Base-by-base conservation (phyloP, 345 rosid genomes). In the Dipteronia sinensis region DNA sequence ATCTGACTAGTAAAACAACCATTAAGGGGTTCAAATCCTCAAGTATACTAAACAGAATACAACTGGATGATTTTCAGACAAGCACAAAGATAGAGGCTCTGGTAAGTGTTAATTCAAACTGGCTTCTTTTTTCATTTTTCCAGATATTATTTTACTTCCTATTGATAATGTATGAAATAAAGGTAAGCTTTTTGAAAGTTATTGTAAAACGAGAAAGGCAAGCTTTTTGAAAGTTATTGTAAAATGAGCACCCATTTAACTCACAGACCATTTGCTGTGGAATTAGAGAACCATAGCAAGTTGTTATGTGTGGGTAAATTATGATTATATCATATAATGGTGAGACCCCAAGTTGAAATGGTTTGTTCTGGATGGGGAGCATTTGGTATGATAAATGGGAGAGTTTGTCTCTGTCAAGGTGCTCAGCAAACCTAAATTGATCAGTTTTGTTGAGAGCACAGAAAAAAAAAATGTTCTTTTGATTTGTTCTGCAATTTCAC, bases 41-140 rank as follows among this genome's bases (percentile, higher is more conserved):
- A 17, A 93, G 98, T 85, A 96, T 96, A 83, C 76, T 96, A 44
- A 96, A 92, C 83, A 91, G 99, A 74, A 85, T 96, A 80, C 85
- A 86, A 72, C 83, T 96, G 63, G 82, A 88, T 55, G 90, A 94
- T 72, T 96, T 96, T 83, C 97, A 96, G 88, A 89, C 99, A 22
- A 96, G 99, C 88, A 96, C 99, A 72, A 96, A 95, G 85, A 93
- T 96, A 73, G 99, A 96, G 83, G 99, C 99, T 78, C 86, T 96
- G 97, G 99, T 96, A 88, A 59, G 90, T 73, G 16, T 49, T 82
- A 38, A 38, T 68, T 75, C 66, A 66, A 66, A 72, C 73, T 63
- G 16, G 19, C 10, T 25, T 38, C 29, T 2, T 53, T 47, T 19
- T 51, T 61, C 65, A 4, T 5, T 53, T 53, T 71, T 31, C 47